Evolutionary conservation across 495 filamentous ascomycete genomes (phyloP).

Genomic region (Aspergillus bridgeri): DNA sequence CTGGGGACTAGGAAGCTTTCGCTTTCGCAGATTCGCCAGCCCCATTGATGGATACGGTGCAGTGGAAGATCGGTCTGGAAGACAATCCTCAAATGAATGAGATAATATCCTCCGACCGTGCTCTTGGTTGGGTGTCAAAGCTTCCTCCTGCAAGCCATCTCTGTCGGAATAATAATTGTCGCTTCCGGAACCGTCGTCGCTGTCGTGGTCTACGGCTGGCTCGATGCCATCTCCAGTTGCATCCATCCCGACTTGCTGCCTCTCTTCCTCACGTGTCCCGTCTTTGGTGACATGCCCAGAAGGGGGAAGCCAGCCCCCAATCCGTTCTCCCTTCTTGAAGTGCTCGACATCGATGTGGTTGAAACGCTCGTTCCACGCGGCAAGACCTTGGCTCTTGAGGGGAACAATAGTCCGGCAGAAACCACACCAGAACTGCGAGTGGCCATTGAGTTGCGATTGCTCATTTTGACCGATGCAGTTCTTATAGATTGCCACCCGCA

Average conservation of each 20-base stretch:
- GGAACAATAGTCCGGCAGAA: slow-evolving; percentile 65
- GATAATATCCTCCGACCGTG: not conserved
- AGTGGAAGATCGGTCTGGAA: not conserved
- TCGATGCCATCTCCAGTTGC: slow-evolving; percentile 5
- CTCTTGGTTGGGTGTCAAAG: not conserved
- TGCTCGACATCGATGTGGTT: slow-evolving; percentile 81
- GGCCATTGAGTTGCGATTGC: slow-evolving; percentile 64
- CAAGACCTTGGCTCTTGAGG: slow-evolving; percentile 51
- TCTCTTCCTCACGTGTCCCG: slow-evolving; percentile 8
- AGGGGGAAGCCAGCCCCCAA: slow-evolving; percentile 44
- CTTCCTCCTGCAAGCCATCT: slow-evolving; percentile 10
- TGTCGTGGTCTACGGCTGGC: slow-evolving; percentile 8
- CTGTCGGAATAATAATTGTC: slow-evolving; percentile 11
- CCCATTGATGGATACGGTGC: not conserved
- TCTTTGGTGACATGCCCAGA: slow-evolving; percentile 16
- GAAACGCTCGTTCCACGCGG: slow-evolving; percentile 72
- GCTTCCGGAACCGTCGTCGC: slow-evolving; percentile 10
- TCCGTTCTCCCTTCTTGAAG: slow-evolving; percentile 53
- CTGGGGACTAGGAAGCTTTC: slow-evolving; percentile 19
- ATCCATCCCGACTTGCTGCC: not conserved
- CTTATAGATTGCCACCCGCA: slow-evolving; percentile 46
- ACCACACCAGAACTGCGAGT: slow-evolving; percentile 82
- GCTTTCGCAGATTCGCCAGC: slow-evolving; percentile 21
- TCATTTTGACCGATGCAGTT: slow-evolving; percentile 68
- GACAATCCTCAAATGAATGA: not conserved